phyloP scores from a whole-genome alignment of 345 rosid genomes.

The Eutrema yunnanense region DNA sequence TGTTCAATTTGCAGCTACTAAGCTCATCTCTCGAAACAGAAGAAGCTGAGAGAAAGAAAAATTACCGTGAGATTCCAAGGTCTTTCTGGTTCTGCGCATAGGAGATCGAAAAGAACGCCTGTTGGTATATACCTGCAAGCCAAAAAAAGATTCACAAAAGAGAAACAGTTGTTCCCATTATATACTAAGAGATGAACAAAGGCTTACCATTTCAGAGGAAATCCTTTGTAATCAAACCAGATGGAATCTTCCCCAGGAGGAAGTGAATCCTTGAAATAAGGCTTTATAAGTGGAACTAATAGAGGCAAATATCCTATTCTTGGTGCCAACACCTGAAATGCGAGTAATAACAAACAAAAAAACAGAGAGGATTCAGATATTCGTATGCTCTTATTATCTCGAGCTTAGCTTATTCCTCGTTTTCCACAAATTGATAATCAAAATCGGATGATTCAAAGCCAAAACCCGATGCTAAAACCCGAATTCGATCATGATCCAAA shows the following conservation, averaged over 20 bases:
- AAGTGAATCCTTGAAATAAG: conserved; percentile 72
- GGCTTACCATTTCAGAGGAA: conserved; percentile 80
- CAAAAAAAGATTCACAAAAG: not conserved
- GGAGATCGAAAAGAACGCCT: conserved; percentile 89
- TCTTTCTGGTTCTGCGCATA: conserved; percentile 78
- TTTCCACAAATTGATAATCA: not conserved
- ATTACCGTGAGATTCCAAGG: conserved; percentile 94
- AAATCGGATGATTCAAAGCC: not conserved
- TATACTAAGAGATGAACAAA: not conserved
- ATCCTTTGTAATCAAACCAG: conserved; percentile 89
- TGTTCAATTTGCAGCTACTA: not conserved
- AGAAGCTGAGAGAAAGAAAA: not conserved
- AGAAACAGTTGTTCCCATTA: not conserved
- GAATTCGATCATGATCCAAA: conserved; percentile 7
- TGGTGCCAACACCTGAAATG: conserved; percentile 58
- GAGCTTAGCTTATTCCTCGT: not conserved
- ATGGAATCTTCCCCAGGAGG: conserved; percentile 82
- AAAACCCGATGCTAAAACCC: not conserved
- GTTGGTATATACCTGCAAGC: conserved; percentile 77
- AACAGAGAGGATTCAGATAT: no score
- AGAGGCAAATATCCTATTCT: conserved; percentile 83
- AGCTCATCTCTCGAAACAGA: not conserved
- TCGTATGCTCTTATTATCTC: not conserved
- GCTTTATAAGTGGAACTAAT: conserved; percentile 55
- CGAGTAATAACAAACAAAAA: no score